Percentiles rank a stretch among this genome's conserved stretches.
phyloP scores from a whole-genome alignment of 1,284 basidiomycete genomes.

The Ustilago hordei region DNA sequence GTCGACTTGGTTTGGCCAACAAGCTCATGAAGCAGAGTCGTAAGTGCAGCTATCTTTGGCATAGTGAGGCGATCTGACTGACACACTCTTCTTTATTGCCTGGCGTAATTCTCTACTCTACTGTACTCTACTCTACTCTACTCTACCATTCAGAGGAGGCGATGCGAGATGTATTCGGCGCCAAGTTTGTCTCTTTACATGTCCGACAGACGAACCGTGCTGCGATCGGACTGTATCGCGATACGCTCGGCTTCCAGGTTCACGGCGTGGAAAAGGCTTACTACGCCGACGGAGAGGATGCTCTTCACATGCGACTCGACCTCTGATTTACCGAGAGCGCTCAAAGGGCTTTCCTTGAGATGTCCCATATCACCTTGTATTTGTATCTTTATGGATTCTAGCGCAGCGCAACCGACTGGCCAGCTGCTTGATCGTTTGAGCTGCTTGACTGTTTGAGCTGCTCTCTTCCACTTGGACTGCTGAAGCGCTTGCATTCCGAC shows the following conservation, averaged over 20 bases:
- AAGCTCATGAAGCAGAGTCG: conserved; percentile 69
- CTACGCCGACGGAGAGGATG: conserved; percentile 69
- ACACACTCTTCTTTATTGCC: background rate
- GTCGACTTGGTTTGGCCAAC: conserved; percentile 66
- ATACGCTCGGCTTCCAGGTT: conserved; percentile 67
- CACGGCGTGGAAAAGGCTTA: conserved; percentile 66
- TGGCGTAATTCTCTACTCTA: background rate
- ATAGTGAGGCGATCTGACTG: background rate
- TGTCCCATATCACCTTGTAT: background rate
- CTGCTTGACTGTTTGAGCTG: too few species aligned
- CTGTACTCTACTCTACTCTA: background rate
- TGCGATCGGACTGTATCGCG: conserved; percentile 67
- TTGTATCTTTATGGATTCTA: background rate
- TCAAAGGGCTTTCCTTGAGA: background rate
- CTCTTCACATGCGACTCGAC: conserved; percentile 65
- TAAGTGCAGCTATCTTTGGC: conserved; percentile 40
- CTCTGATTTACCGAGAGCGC: conserved; percentile 19
- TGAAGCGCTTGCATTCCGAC: too few species aligned
- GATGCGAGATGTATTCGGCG: conserved; percentile 67
- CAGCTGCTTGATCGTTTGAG: too few species aligned
- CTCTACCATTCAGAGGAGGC: conserved; percentile 55
- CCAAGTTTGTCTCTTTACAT: conserved; percentile 66
- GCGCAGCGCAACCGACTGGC: too few species aligned
- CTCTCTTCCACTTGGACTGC: too few species aligned
- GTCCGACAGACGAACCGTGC: conserved; percentile 68